Evolutionary conservation across 2,329 filamentous ascomycete species (phyloP).

Genomic region (Pseudogymnoascus sp.): DNA sequence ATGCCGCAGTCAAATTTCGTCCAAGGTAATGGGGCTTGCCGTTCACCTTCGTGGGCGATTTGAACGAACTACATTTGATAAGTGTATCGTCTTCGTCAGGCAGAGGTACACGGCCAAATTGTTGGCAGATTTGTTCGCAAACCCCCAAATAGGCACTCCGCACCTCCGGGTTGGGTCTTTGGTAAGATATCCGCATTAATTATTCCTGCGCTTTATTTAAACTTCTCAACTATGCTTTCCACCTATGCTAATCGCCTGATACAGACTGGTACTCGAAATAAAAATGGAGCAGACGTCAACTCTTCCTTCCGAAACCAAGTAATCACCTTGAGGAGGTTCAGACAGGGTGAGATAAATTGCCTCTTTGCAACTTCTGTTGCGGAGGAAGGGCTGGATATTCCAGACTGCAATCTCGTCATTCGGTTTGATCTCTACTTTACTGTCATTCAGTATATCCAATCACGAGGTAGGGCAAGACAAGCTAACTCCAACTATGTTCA

Average conservation of each 20-base stretch:
- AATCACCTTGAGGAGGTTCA: conserved; percentile 58
- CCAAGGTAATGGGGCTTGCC: conserved; percentile 61
- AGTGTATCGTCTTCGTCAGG: conserved; percentile 84
- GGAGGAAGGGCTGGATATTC: conserved; percentile 60
- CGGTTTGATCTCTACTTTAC: conserved; percentile 83
- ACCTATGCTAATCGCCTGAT: background rate
- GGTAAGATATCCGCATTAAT: conserved; percentile 34
- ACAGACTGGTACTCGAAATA: conserved; percentile 40
- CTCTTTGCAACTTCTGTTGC: conserved; percentile 59
- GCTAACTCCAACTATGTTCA: conserved; percentile 70
- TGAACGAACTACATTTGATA: conserved; percentile 43
- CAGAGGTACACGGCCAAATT: conserved; percentile 68
- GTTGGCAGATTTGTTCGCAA: conserved; percentile 58
- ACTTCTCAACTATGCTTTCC: background rate
- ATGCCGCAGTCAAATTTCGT: conserved; percentile 43
- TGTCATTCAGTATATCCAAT: conserved; percentile 92
- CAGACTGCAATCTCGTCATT: conserved; percentile 58
- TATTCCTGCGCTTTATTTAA: background rate
- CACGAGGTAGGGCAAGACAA: conserved; percentile 76
- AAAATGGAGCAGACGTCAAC: conserved; percentile 46
- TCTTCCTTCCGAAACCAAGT: conserved; percentile 64
- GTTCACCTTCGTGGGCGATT: conserved; percentile 57
- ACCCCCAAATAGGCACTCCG: conserved; percentile 44
- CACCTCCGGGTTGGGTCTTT: conserved; percentile 55
- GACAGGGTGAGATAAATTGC: conserved; percentile 50